These are phyloP conservation scores for Talaromyces sp. DNA, from an alignment of 2,329 filamentous ascomycete genomes.

Conservation along the genomic window DNA sequence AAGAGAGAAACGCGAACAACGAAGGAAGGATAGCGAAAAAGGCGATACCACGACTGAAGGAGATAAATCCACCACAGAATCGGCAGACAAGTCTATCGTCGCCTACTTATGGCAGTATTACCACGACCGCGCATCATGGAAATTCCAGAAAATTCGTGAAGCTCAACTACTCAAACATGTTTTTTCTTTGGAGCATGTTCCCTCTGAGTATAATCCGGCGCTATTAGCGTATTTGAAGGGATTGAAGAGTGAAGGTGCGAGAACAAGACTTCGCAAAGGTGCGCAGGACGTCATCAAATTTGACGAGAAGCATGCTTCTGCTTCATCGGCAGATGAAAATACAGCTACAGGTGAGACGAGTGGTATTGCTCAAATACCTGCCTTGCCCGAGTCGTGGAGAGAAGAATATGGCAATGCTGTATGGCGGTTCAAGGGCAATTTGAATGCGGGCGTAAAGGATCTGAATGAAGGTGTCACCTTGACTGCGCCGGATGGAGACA, in stretches of 20 bases:
- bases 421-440: constrained; percentile 40
- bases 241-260: constrained; percentile 70
- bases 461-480: constrained; percentile 22
- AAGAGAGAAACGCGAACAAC: constrained; percentile 21
- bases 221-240: constrained; percentile 76
- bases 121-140: constrained; percentile 69
- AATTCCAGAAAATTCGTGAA: constrained; percentile 94
- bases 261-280: constrained; percentile 60
- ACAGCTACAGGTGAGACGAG: constrained; percentile 20
- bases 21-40: constrained; percentile 1
- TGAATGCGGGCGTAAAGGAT: constrained; percentile 28
- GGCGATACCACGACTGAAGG: neutral
- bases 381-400: constrained; percentile 14
- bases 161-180: constrained; percentile 78
- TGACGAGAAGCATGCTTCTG: constrained; percentile 39
- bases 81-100: constrained; percentile 55
- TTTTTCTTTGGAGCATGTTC: constrained; percentile 69
- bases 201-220: constrained; percentile 63
- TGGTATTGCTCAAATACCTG: constrained; percentile 15
- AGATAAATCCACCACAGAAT: neutral
- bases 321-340: constrained; percentile 11
- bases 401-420: constrained; percentile 51
- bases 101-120: constrained; percentile 76
- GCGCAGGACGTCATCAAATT: constrained; percentile 58
- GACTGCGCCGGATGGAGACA: neutral